Evolutionary conservation across 2,329 filamentous ascomycete genomes (phyloP).

Genomic region (Rutstroemia sp.): DNA sequence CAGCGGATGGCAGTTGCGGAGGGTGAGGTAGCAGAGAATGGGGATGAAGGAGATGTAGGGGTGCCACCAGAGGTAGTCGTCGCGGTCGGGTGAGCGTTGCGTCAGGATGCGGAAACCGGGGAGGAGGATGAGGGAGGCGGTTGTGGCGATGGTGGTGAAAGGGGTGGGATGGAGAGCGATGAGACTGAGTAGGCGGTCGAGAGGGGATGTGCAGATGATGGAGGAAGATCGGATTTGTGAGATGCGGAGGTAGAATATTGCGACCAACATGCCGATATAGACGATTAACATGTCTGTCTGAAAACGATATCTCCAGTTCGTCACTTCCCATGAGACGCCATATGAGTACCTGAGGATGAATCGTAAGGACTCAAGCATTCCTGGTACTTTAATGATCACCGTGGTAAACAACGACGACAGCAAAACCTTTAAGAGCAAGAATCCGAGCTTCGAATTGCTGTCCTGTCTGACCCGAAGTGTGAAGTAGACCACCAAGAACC

Average conservation of each 20-base stretch:
- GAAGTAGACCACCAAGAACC: conserved; percentile 51
- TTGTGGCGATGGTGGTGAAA: conserved; percentile 13
- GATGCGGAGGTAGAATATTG: conserved; percentile 34
- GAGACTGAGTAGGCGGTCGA: conserved; percentile 15
- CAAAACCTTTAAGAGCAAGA: conserved; percentile 41
- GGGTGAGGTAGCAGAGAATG: conserved; percentile 42
- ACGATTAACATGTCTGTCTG: conserved; percentile 47
- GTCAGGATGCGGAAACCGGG: conserved; percentile 19
- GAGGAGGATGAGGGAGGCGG: conserved; percentile 18
- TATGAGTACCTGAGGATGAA: conserved; percentile 35
- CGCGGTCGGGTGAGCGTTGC: conserved; percentile 29
- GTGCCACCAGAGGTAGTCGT: conserved; percentile 42
- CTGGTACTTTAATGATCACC: conserved; percentile 31
- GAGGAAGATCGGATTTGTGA: conserved; percentile 20
- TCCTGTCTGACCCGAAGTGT: conserved; percentile 39
- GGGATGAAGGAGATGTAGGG: conserved; percentile 48
- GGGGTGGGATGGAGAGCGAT: conserved; percentile 8
- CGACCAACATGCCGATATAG: conserved; percentile 47
- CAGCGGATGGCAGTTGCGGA: conserved; percentile 41
- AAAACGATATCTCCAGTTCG: conserved; percentile 44
- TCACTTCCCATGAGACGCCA: conserved; percentile 40
- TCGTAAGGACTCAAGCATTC: conserved; percentile 37
- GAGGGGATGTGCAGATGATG: conserved; percentile 19
- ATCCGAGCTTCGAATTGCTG: conserved; percentile 36
- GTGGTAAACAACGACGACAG: conserved; percentile 37